Evolutionary conservation across 306 rosid species (phyloP), one percentile per base, ranked within the genome.

Genomic region (Boehmeria nivea): DNA sequence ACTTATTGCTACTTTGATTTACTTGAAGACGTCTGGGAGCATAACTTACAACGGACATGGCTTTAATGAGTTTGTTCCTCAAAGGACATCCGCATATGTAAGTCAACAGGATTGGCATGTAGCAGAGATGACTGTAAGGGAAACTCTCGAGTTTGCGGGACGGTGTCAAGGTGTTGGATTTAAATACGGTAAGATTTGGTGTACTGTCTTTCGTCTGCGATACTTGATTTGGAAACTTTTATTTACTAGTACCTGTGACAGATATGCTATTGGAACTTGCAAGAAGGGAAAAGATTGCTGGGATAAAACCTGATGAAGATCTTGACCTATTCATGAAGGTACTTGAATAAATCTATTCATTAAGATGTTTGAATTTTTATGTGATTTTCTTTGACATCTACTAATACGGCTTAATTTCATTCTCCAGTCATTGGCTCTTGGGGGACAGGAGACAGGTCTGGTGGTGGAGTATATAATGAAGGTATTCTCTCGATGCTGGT

Each of bases 311-410:
- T 3, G 95, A 93, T 59, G 88, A 74, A 67, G 99, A 93, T 79
- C 99, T 93, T 63, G 99, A 93, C 71, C 64, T 93, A 75, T 88
- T 93, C 78, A 85, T 93, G 95, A 93, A 93, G 94, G 99, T 79
- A 42, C 22, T 21, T 67, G 67, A 46, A 58, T 40, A 10, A 11
- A 88, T 74, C 62, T 84, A 75, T 84, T 91, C 77, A 84, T 91
- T 89, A 91, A 91, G 93, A 96, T 78, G 34, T 20, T 20, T 67
- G 67, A 46, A 58, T 60, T 43, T 21, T 51, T 59, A 43, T 39
- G 25, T 61, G 61, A 45, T 16, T 33, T 36, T 12, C 43, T 22
- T 31, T 63, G 42, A 8, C 44, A 39, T 26, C 6, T 69, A 36
- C 13, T 48, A 11, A 31, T 33, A 31, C 45, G 46, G 36, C 54